These are phyloP conservation scores for Starmerella apicola DNA, from an alignment of 805 yeast species.

Conservation along the genomic window DNA sequence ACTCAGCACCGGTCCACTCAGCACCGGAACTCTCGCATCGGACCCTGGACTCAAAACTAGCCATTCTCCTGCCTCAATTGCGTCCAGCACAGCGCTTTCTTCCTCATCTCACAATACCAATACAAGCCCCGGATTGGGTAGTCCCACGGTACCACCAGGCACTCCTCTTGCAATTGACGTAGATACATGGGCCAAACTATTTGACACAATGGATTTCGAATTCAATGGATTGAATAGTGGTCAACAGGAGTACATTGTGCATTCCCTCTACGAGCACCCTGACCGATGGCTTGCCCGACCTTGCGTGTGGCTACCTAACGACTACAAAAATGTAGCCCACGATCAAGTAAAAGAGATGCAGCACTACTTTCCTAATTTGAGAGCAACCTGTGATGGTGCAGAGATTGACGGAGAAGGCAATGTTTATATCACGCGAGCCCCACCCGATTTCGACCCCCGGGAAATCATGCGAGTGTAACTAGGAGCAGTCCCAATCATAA, in stretches of 20 bases:
- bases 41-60: neutral
- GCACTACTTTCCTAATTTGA: slow-evolving; percentile 19
- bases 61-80: neutral
- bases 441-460: slow-evolving; percentile 21
- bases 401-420: slow-evolving; percentile 19
- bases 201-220: slow-evolving; percentile 24
- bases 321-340: slow-evolving; percentile 29
- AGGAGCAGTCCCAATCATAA: neutral
- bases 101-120: neutral
- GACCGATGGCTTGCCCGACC: slow-evolving; percentile 24
- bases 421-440: slow-evolving; percentile 18
- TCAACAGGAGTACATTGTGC: slow-evolving; percentile 21
- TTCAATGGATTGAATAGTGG: slow-evolving; percentile 19
- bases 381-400: slow-evolving; percentile 25
- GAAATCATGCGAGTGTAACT: slow-evolving; percentile 5
- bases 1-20: neutral
- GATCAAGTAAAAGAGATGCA: slow-evolving; percentile 26
- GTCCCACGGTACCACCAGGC: neutral
- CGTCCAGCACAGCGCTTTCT: neutral
- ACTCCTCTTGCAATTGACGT: no score
- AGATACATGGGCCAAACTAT: slow-evolving; percentile 11
- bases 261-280: slow-evolving; percentile 26
- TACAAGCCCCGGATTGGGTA: neutral
- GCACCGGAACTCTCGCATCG: neutral
- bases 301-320: slow-evolving; percentile 36